Evolutionary conservation across 2,329 filamentous ascomycete genomes (phyloP), one percentile per base, ranked within the genome.

Genomic region (Lasiodiplodia citricola): DNA sequence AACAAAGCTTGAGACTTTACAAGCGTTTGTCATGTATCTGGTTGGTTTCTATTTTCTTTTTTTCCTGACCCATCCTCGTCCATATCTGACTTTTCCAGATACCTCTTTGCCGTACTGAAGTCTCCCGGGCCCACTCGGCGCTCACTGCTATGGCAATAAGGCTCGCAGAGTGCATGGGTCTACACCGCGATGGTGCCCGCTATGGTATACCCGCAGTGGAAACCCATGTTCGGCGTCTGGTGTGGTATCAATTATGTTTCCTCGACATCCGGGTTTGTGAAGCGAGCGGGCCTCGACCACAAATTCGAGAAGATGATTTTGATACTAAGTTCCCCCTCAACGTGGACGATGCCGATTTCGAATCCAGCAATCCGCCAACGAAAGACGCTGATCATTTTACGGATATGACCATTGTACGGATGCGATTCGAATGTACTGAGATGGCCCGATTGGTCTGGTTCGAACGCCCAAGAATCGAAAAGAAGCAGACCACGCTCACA

Each of bases 241-340:
- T 93, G 41, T 94, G 91, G 92, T 90, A 93, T 75, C 91, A 94
- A 73, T 83, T 94, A 23, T 93, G 90, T 77, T 92, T 92, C 75
- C 83, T 94, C 10, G 92, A 94, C 75, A 86, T 93, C 68, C 85
- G 91, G 50, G 93, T 91, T 0, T 92, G 88, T 74, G 91, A 94
- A 78, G 87, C 89, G 1, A 91, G 92, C 70, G 92, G 91, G 0
- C 91, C 91, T 10, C 85, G 89, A 28, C 90, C 90, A 0, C 86
- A 88, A 65, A 92, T 94, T 66, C 86, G 90, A n/a, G 83, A 86
- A 50, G 91, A 92, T 25, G 91, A 94, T 73, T 94, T 90, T 76
- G 91, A 93, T 73, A 93, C 91, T 0, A 88, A 87, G 70, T 84
- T 93, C 31, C 92, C 92, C 0, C 80, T 91, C 13, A 93, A 93